Evolutionary conservation across 116 monocot species (phyloP).

Genomic region (Zostera marina): DNA sequence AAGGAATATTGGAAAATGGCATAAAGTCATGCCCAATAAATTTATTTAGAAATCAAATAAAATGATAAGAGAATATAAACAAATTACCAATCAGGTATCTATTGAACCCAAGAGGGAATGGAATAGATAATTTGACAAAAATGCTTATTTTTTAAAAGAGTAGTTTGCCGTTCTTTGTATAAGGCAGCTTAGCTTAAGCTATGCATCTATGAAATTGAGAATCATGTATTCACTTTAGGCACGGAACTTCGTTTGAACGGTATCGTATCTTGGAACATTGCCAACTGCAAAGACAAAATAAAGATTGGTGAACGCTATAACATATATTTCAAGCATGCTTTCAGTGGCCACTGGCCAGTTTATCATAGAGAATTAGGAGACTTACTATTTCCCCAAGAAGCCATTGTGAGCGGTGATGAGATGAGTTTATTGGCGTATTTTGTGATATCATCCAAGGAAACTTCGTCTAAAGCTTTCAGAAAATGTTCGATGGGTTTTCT

Average conservation of each 20-base stretch:
- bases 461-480: constrained; percentile 49
- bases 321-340: neutral
- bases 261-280: constrained; percentile 70
- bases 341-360: no score
- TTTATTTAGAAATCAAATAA: no score
- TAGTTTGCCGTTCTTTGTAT: neutral
- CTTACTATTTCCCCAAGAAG: constrained; percentile 92
- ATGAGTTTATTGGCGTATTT: constrained; percentile 56
- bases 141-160: neutral
- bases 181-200: no score
- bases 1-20: no score
- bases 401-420: constrained; percentile 84
- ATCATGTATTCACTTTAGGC: constrained; percentile 12
- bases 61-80: no score
- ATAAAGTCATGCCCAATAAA: no score
- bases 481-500: constrained; percentile 86
- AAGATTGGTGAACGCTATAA: neutral
- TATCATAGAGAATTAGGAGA: neutral
- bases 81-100: no score
- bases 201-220: no score
- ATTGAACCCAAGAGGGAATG: no score
- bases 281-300: constrained; percentile 33
- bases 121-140: neutral
- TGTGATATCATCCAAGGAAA: constrained; percentile 71
- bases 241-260: constrained; percentile 53